Evolutionary conservation across 306 rosid genomes (phyloP), one percentile per base, ranked within the genome.

Genomic region (Quercus cerris): DNA sequence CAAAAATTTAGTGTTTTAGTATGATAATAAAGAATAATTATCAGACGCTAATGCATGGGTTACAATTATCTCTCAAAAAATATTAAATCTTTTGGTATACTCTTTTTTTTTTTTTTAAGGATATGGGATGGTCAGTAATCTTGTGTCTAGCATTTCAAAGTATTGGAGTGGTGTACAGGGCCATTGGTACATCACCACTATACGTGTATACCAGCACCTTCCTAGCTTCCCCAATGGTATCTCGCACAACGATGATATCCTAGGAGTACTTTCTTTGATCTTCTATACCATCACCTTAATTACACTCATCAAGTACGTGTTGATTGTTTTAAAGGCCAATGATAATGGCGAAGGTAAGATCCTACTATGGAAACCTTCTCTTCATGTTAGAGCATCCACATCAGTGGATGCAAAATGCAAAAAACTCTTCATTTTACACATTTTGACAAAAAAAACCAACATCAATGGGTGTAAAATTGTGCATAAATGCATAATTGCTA

Each of bases 181-280:
- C 75, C 59, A 54, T 79, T 17, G 80, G 83, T 4, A 79, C 83
- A 17, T 83, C 86, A 19, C 86, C 86, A 9, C 13, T 83, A 10
- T 83, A 75, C 69, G 81, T 83, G 54, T 79, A 7, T 52, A 41
- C 77, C 0, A 75, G 83, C 74, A 79, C 74, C 4, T 83, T 83
- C 28, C 38, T 81, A 3, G 31, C 31, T 30, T 30, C 31, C 4
- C 31, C 0, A 25, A 75, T 3, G 86, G 86, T 4, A 75, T 79
- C 5, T 41, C 61, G 25, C 6, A 49, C 56, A 30, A 79, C 6
- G 80, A 79, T 3, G 86, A 83, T 6, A 64, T 84, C 8, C 31
- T 79, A 14, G 81, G 84, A 6, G 86, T 61, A n/a, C 70, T 84
- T 3, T 75, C 75, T 1, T 41, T 84, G 64, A 64, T 84, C 27